Evolutionary conservation across 2,329 filamentous ascomycete genomes (phyloP).

Genomic region (Botrytis deweyae): DNA sequence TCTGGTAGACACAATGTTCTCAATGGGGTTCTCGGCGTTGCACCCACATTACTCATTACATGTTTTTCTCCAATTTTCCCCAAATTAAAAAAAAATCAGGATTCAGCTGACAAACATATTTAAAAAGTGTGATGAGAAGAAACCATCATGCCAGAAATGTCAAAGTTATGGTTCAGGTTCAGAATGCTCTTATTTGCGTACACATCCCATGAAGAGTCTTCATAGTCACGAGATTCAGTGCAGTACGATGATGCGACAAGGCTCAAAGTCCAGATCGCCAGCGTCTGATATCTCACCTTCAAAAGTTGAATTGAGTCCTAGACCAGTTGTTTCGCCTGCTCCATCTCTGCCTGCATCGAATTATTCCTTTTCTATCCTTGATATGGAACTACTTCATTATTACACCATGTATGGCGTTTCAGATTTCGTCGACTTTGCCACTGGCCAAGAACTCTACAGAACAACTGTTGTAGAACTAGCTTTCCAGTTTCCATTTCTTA

Average conservation of each 20-base stretch:
- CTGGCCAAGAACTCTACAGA: conserved; percentile 28
- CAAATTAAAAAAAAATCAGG: background rate
- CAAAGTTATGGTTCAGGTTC: conserved; percentile 29
- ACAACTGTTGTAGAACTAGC: conserved; percentile 32
- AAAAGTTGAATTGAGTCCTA: conserved; percentile 13
- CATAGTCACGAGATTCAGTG: conserved; percentile 11
- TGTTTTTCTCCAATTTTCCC: background rate
- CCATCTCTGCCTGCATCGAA: background rate
- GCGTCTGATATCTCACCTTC: conserved; percentile 12
- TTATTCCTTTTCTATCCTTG: conserved; percentile 37
- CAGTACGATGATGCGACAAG: conserved; percentile 1
- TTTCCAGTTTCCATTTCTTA: conserved; percentile 39
- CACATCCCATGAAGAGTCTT: conserved; percentile 30
- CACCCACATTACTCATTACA: background rate
- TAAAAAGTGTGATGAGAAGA: conserved; percentile 36
- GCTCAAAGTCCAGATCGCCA: conserved; percentile 22
- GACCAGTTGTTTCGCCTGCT: conserved; percentile 10
- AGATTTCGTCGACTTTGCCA: conserved; percentile 29
- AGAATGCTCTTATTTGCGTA: conserved; percentile 36
- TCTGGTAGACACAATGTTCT: background rate
- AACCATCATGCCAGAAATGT: conserved; percentile 36
- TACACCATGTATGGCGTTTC: conserved; percentile 43
- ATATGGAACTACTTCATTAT: conserved; percentile 46
- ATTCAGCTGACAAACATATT: background rate
- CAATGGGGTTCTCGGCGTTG: background rate